phyloP scores from a whole-genome alignment of 345 rosid species.

The Linum trigynum region DNA sequence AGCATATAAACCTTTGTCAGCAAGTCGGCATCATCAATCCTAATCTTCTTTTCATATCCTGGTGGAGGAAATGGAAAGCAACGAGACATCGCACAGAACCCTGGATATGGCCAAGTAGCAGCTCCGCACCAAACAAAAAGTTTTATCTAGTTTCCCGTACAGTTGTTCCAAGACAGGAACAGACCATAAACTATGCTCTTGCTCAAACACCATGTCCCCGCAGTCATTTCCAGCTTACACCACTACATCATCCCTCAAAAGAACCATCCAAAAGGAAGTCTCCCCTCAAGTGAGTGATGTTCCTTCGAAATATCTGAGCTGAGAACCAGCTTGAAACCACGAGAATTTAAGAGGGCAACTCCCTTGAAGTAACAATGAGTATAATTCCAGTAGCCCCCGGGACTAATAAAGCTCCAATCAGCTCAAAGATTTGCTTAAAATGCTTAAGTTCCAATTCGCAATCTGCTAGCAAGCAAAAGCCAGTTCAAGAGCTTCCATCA shows the following conservation, averaged over 20 bases:
- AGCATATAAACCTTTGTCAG: constrained; percentile 49
- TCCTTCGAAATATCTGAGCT: neutral
- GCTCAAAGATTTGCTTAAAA: neutral
- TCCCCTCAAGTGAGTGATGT: neutral
- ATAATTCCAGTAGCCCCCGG: neutral
- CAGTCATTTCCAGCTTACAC: constrained; percentile 35
- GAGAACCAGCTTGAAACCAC: neutral
- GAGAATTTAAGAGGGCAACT: neutral
- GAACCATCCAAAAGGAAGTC: constrained; percentile 17
- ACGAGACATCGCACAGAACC: constrained; percentile 78
- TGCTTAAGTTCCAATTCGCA: neutral
- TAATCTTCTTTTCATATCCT: constrained; percentile 85
- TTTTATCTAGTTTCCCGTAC: constrained; percentile 24
- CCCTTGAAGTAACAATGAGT: neutral
- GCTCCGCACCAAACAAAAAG: constrained; percentile 24
- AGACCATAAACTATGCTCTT: constrained; percentile 43
- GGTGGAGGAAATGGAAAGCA: constrained; percentile 99
- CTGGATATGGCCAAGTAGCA: constrained; percentile 22
- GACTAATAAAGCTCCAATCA: neutral
- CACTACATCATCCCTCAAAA: constrained; percentile 23
- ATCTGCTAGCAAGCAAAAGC: neutral
- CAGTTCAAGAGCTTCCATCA: constrained; percentile 4
- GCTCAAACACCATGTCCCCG: constrained; percentile 56
- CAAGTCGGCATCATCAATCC: constrained; percentile 40
- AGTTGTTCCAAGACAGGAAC: constrained; percentile 51